Percentiles rank a stretch among this genome's conserved stretches.
Conservation (phyloP, 257 asterid genomes). For the Avicennia marina region DNA sequence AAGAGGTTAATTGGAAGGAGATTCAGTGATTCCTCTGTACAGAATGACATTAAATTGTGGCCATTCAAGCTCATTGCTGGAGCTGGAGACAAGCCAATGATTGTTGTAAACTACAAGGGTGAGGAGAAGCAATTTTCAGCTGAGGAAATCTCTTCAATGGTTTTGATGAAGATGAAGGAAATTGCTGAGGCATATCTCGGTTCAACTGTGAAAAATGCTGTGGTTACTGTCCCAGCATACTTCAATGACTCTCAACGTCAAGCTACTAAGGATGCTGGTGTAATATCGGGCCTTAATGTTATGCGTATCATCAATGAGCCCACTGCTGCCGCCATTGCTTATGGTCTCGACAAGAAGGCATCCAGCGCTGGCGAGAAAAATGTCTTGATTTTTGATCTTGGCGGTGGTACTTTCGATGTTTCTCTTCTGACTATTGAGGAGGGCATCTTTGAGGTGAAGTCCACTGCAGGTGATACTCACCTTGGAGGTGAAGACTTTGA, state of each 20-base stretch:
- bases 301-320: conserved; percentile 80
- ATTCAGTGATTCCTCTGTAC: conserved; percentile 43
- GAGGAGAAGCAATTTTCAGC: conserved; percentile 83
- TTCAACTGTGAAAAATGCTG: conserved; percentile 54
- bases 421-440: conserved; percentile 59
- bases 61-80: conserved; percentile 42
- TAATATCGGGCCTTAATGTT: conserved; percentile 72
- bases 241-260: too few species aligned
- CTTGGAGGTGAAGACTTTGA: conserved; percentile 70
- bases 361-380: conserved; percentile 81
- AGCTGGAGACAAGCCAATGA: conserved; percentile 63
- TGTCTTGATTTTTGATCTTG: conserved; percentile 66
- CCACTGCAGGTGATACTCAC: conserved; percentile 66
- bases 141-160: conserved; percentile 91
- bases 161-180: too few species aligned
- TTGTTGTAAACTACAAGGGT: conserved; percentile 66
- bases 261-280: conserved; percentile 94
- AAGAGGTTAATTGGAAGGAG: conserved; percentile 54
- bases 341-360: conserved; percentile 82
- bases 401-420: conserved; percentile 84
- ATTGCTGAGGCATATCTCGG: conserved; percentile 75
- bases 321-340: conserved; percentile 90
- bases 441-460: conserved; percentile 59
- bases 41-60: conserved; percentile 51
- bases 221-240: too few species aligned